Conservation (phyloP, 1,284 basidiomycete species). For the Pascua sp. region DNA sequence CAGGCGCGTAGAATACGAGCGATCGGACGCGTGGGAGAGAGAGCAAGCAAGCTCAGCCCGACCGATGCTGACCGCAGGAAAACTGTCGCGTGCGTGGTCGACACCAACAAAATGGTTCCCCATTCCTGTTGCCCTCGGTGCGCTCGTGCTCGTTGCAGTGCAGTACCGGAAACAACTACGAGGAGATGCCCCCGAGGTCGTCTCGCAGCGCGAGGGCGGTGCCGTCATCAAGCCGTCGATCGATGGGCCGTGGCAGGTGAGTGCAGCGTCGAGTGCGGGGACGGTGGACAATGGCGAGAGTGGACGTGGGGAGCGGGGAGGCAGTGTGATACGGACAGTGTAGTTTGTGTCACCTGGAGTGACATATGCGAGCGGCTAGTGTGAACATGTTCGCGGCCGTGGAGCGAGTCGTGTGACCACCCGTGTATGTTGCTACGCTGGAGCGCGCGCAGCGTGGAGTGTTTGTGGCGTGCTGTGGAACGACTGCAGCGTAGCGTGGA, state of each 20-base stretch:
- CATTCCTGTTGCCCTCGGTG: slow-evolving; percentile 85
- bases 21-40: too few species aligned
- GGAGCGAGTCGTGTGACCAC: background rate
- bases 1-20: too few species aligned
- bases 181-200: slow-evolving; percentile 40
- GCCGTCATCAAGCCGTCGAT: slow-evolving; percentile 62
- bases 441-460: too few species aligned
- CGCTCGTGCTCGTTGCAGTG: slow-evolving; percentile 75
- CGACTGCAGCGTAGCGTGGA: too few species aligned
- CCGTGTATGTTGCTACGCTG: too few species aligned
- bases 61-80: slow-evolving; percentile 9
- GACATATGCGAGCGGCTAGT: background rate
- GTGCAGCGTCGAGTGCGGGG: slow-evolving; percentile 27
- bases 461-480: too few species aligned
- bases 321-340: too few species aligned
- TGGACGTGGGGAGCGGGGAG: too few species aligned
- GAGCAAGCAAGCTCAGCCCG: too few species aligned
- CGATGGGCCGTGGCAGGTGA: slow-evolving; percentile 86
- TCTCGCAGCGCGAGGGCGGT: slow-evolving; percentile 58
- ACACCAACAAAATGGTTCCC: slow-evolving; percentile 96
- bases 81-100: slow-evolving; percentile 69
- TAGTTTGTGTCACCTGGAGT: background rate
- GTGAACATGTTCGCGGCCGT: background rate
- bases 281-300: too few species aligned
- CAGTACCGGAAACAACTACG: slow-evolving; percentile 57